Evolutionary conservation across 106 monocot genomes (phyloP).

Genomic region (Xerophyta viscosa): DNA sequence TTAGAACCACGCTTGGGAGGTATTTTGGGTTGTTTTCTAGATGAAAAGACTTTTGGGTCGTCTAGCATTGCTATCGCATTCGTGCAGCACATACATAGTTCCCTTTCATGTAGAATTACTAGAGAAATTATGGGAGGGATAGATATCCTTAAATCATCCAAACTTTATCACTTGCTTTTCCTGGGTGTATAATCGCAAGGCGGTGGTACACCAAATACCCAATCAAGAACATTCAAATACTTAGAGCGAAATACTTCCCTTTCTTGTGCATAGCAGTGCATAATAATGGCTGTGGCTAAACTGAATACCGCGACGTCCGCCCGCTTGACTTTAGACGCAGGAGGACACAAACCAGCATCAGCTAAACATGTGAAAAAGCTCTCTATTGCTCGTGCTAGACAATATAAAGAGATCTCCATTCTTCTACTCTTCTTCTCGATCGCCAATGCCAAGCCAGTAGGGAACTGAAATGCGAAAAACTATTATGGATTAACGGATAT

Average conservation of each 20-base stretch:
- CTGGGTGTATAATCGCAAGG: conserved; percentile 7
- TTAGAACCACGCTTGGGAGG: no score
- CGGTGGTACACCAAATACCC: conserved; percentile 93
- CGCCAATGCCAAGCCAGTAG: conserved; percentile 72
- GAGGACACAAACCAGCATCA: conserved; percentile 66
- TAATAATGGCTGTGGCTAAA: conserved; percentile 80
- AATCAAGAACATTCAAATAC: conserved; percentile 96
- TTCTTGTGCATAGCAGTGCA: conserved; percentile 96
- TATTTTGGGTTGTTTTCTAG: no score
- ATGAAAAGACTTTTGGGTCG: no score
- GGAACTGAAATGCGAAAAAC: conserved; percentile 41
- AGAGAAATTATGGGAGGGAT: no score
- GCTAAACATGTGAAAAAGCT: conserved; percentile 90
- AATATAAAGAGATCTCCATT: conserved; percentile 92
- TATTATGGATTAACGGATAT: background rate
- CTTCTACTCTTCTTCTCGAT: conserved; percentile 97
- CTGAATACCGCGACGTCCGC: conserved; percentile 89
- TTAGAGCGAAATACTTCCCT: conserved; percentile 96
- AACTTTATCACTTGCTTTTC: background rate
- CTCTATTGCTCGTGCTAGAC: conserved; percentile 81
- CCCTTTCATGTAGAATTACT: background rate
- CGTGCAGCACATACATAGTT: no score
- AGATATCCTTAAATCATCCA: background rate
- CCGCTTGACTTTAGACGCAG: conserved; percentile 51
- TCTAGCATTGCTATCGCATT: no score